phyloP scores from a whole-genome alignment of 768 basidiomycete species.

The Suillus subaureus region DNA sequence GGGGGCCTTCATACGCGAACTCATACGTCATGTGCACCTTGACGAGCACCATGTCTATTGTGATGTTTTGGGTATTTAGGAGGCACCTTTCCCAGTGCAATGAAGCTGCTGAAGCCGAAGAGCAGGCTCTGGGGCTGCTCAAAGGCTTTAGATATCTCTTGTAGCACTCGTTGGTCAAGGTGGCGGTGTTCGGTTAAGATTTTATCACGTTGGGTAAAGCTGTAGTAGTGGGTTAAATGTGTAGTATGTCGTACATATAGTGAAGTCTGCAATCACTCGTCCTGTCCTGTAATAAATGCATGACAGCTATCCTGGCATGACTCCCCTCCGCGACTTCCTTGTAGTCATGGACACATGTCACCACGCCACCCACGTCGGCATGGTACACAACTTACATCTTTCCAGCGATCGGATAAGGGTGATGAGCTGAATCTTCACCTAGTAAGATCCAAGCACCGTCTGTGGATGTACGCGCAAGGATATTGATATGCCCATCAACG shows the following conservation, averaged over 20 bases:
- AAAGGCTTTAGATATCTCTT: constrained; percentile 49
- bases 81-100: constrained; percentile 45
- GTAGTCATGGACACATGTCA: constrained; percentile 46
- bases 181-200: background rate
- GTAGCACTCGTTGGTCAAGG: constrained; percentile 21
- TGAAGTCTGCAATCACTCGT: background rate
- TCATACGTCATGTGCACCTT: constrained; percentile 78
- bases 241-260: background rate
- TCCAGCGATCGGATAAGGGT: constrained; percentile 47
- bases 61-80: constrained; percentile 53
- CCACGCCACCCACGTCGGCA: constrained; percentile 18
- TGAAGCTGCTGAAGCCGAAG: constrained; percentile 36
- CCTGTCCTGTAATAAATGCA: background rate
- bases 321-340: constrained; percentile 39
- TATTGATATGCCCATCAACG: too few relatives aligned
- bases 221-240: background rate
- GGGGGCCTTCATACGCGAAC: constrained; percentile 69
- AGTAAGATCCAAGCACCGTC: constrained; percentile 40
- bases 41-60: constrained; percentile 49
- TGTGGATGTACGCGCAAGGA: too few relatives aligned
- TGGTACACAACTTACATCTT: constrained; percentile 38
- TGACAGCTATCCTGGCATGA: background rate
- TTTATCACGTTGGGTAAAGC: background rate
- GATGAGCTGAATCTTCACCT: constrained; percentile 56
- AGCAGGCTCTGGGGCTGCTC: constrained; percentile 35